Evolutionary conservation across 73 alveolate genomes (phyloP).

Genomic region (Symbiodinium pilosum): DNA sequence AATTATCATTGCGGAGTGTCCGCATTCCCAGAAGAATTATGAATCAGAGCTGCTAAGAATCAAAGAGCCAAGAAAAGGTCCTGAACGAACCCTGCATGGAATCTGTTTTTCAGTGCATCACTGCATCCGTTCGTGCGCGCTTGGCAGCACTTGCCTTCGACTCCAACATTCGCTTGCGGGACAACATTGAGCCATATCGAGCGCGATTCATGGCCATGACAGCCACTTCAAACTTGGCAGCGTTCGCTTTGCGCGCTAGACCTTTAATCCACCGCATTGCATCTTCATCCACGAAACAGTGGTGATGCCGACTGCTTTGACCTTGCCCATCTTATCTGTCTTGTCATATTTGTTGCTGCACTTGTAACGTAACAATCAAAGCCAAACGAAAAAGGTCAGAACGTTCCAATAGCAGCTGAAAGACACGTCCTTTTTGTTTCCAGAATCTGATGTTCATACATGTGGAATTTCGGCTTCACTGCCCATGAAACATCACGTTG

Average conservation of each 20-base stretch:
- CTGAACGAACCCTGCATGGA: no score
- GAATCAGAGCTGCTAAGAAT: not conserved
- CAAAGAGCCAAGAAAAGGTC: not conserved
- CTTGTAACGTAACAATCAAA: no score
- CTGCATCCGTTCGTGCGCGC: not conserved
- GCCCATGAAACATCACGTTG: not conserved
- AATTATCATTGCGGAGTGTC: no score
- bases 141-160: not conserved
- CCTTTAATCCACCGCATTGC: constrained; percentile 13
- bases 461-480: not conserved
- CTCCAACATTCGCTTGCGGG: not conserved
- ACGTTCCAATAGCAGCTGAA: not conserved
- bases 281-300: constrained; percentile 42
- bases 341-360: not conserved
- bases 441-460: constrained; percentile 30
- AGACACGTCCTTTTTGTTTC: not conserved
- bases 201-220: not conserved
- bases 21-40: not conserved
- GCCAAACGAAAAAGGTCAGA: no score
- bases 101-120: no score
- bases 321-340: not conserved
- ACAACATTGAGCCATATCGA: not conserved
- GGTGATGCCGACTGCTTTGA: not conserved
- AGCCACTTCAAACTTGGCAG: not conserved
- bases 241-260: not conserved